Evolutionary conservation across 2,329 filamentous ascomycete species (phyloP), one percentile per base, ranked within the genome.

Genomic region (Penicillium sp.): DNA sequence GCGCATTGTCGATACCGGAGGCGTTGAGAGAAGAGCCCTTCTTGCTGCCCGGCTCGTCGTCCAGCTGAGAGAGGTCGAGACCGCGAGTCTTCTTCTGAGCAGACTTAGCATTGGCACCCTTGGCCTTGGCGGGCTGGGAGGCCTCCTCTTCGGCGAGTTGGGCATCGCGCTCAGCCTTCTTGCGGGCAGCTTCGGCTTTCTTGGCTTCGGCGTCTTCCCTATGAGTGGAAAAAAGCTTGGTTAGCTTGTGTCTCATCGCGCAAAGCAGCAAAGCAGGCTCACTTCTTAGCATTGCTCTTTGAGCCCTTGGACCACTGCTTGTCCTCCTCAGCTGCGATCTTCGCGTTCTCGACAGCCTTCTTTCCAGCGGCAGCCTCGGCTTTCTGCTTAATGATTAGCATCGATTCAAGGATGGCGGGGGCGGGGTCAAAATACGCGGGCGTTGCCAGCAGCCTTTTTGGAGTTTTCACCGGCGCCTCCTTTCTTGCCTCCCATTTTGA

Each of bases 121-220:
- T 90, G 47, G 84, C 81, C 25, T 78, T 78, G 20, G 80, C 73
- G 61, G 84, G 78, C 65, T 82, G 74, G 63, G 81, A 75, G 50
- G 82, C 86, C 68, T 96, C 92, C 74, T 99, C 94, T 68, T 89
- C 91, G 51, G 85, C 86, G 33, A 91, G 76, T 22, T 92, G 77
- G 10, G 92, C 90, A 1, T 95, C 92, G 44, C 88, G 88, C 70
- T 97, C 94, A 46, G 92, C 92, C 76, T 96, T 97, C 76, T 96
- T 95, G 50, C 87, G 85, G 2, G 88, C 89, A 50, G 80, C 82
- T 68, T 95, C 90, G 50, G 87, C 88, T 62, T 88, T 91, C 75
- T 92, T 95, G 44, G 85, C 86, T 44, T 88, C 89, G 48, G 92
- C 90, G 31, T 88, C 87, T 63, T 95, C 90, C 69, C 92, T 96